Conservation (phyloP, 192 early-diverging fungal genomes). For the Neocallimastix lanati region DNA sequence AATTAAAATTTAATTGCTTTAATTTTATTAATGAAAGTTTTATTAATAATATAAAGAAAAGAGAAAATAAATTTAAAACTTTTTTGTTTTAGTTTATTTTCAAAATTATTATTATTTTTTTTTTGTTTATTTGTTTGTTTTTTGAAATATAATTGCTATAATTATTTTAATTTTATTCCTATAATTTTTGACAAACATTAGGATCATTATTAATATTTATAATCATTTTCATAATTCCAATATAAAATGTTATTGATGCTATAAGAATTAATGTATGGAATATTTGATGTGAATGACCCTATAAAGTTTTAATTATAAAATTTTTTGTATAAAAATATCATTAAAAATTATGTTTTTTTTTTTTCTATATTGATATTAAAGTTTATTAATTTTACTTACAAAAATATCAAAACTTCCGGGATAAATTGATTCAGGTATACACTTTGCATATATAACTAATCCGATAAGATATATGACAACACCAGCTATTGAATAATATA, state of each 20-base stretch:
- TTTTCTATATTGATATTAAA: background rate
- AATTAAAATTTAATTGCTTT: too few species aligned
- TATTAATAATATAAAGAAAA: too few species aligned
- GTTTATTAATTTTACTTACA: background rate
- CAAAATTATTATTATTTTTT: too few species aligned
- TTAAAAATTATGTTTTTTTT: too few species aligned
- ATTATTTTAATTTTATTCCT: too few species aligned
- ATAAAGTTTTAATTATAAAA: conserved; percentile 1
- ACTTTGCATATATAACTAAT: background rate
- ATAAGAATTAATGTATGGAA: conserved; percentile 67
- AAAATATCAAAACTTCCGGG: background rate
- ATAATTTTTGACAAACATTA: background rate
- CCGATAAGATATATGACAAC: background rate
- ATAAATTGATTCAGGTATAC: background rate
- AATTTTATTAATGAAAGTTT: too few species aligned
- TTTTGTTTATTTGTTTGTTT: too few species aligned
- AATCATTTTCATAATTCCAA: conserved; percentile 36
- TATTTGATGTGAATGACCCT: conserved; percentile 73
- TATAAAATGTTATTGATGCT: conserved; percentile 51
- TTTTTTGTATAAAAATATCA: too few species aligned
- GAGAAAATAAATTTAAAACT: too few species aligned
- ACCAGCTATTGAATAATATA: too few species aligned
- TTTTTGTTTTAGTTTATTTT: too few species aligned
- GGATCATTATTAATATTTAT: background rate
- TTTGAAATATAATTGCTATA: too few species aligned